Conservation (phyloP, 805 yeast genomes). For the Zygotorulaspora chibaensis region DNA sequence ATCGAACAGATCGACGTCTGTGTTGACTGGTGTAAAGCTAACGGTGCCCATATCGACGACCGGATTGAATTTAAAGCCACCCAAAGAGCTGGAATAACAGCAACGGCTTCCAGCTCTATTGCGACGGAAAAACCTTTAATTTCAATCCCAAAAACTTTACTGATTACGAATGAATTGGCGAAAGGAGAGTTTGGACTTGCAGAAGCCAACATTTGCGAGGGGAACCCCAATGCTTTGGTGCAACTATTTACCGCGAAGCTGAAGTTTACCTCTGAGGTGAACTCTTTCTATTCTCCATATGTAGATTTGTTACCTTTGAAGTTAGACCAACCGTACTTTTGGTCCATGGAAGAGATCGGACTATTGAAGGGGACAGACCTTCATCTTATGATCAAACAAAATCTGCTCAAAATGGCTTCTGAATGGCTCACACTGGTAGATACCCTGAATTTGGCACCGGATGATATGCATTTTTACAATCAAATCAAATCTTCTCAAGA, state of each 20-base stretch:
- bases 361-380: conserved; percentile 67
- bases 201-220: conserved; percentile 2
- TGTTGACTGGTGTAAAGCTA: conserved; percentile 37
- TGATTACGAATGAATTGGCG: conserved; percentile 39
- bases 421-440: conserved; percentile 48
- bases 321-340: conserved; percentile 62
- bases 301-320: conserved; percentile 46
- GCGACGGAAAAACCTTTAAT: conserved; percentile 29
- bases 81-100: conserved; percentile 35
- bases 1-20: conserved; percentile 16
- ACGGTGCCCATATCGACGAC: conserved; percentile 39
- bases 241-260: conserved; percentile 42
- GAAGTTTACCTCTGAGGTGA: conserved; percentile 35
- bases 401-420: conserved; percentile 43
- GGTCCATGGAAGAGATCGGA: conserved; percentile 50
- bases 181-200: conserved; percentile 7
- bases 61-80: conserved; percentile 34
- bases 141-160: conserved; percentile 37
- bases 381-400: conserved; percentile 48
- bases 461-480: conserved; percentile 17
- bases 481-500: conserved; percentile 18
- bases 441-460: conserved; percentile 6
- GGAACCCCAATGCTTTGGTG: conserved; percentile 32
- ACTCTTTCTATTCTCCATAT: conserved; percentile 40
- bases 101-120: conserved; percentile 22